Conservation (phyloP, 768 basidiomycete genomes). For the Amanita pseudoporphyria region DNA sequence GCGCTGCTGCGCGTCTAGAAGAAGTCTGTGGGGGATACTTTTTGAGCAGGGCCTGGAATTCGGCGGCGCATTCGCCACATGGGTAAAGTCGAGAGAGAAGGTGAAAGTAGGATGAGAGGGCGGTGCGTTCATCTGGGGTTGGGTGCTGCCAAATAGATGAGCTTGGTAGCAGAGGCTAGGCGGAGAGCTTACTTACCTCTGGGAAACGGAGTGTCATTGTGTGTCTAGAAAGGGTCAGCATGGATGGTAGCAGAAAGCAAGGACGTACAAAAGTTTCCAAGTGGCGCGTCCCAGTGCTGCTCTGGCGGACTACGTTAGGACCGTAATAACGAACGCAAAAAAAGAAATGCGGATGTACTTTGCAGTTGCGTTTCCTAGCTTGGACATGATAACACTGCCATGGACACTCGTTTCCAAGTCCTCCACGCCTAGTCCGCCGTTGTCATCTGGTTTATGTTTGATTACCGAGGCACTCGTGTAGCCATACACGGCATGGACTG, state of each 20-base stretch:
- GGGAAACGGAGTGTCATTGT: slow-evolving; percentile 91
- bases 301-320: slow-evolving; percentile 30
- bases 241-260: background rate
- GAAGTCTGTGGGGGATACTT: slow-evolving; percentile 85
- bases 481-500: slow-evolving; percentile 11
- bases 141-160: slow-evolving; percentile 45
- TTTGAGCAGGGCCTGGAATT: slow-evolving; percentile 80
- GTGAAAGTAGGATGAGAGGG: slow-evolving; percentile 77
- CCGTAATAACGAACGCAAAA: slow-evolving; percentile 1
- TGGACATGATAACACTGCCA: slow-evolving; percentile 84
- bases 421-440: background rate
- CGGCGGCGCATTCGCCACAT: slow-evolving; percentile 89
- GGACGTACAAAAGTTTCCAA: slow-evolving; percentile 76
- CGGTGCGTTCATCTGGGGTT: slow-evolving; percentile 71
- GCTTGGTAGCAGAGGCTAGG: background rate
- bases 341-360: slow-evolving; percentile 47
- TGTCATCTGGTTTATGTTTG: background rate
- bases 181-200: slow-evolving; percentile 55
- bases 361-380: slow-evolving; percentile 82
- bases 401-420: slow-evolving; percentile 17
- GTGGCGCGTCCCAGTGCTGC: slow-evolving; percentile 84
- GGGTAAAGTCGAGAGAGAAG: slow-evolving; percentile 86
- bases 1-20: slow-evolving; percentile 69
- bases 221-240: slow-evolving; percentile 42
- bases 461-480: slow-evolving; percentile 14